phyloP scores from a whole-genome alignment of 768 basidiomycete genomes.

The Pulveroboletus sp. region DNA sequence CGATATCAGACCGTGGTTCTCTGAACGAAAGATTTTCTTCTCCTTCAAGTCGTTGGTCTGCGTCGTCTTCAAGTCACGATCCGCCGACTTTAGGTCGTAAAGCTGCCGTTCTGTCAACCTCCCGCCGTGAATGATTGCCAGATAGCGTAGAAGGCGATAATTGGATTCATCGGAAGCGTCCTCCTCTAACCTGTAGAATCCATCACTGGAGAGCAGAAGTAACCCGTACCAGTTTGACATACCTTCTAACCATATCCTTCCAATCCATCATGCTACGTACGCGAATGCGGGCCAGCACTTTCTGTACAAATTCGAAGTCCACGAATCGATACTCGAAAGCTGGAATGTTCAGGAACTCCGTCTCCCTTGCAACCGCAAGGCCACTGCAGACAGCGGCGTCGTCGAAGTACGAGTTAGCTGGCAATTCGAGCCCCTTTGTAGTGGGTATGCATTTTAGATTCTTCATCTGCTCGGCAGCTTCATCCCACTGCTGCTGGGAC shows the following conservation, averaged over 20 bases:
- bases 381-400: constrained; percentile 72
- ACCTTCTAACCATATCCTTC: constrained; percentile 8
- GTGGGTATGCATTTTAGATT: constrained; percentile 66
- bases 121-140: constrained; percentile 58
- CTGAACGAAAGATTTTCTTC: constrained; percentile 7
- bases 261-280: constrained; percentile 36
- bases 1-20: not conserved
- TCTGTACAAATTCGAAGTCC: not conserved
- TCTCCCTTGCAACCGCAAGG: constrained; percentile 7
- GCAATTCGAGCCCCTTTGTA: constrained; percentile 61
- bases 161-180: constrained; percentile 13
- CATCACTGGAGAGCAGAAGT: constrained; percentile 15
- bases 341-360: not conserved
- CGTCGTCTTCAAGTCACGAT: not conserved
- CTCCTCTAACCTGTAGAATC: constrained; percentile 5
- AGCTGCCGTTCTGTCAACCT: not conserved
- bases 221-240: constrained; percentile 41
- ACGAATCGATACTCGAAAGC: not conserved
- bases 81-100: not conserved
- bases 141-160: constrained; percentile 36
- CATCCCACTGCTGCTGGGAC: constrained; percentile 47
- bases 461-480: constrained; percentile 46
- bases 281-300: not conserved
- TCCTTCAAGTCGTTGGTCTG: not conserved
- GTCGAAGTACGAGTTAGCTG: constrained; percentile 73